Conservation (phyloP, 2,329 filamentous ascomycete species). For the Graphilbum fragrans region DNA sequence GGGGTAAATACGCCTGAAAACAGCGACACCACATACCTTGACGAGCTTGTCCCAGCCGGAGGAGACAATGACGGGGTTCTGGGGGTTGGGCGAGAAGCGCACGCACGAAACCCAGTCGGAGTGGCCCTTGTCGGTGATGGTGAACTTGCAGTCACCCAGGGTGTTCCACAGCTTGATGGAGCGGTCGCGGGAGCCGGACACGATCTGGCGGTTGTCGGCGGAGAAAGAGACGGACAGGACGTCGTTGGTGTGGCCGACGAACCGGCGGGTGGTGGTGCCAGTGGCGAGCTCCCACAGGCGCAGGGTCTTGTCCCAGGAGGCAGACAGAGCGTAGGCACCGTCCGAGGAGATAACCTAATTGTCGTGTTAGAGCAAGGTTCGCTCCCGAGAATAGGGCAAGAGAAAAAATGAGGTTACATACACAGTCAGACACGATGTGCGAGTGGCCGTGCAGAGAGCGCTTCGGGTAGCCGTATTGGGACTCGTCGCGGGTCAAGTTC, state of each 20-base stretch:
- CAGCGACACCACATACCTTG: slow-evolving; percentile 68
- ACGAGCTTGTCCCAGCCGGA: slow-evolving; percentile 99
- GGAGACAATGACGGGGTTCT: slow-evolving; percentile 99
- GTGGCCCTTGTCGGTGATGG: slow-evolving; percentile 99
- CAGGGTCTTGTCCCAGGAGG: slow-evolving; percentile 99
- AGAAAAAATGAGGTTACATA: slow-evolving; percentile 43
- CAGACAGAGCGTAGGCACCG: slow-evolving; percentile 96
- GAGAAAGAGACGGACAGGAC: slow-evolving; percentile 99
- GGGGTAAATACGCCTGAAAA: slow-evolving; percentile 2
- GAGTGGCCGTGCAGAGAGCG: slow-evolving; percentile 97
- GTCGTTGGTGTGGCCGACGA: slow-evolving; percentile 98
- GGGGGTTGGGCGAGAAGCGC: slow-evolving; percentile 98
- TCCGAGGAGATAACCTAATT: slow-evolving; percentile 78
- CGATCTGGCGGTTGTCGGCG: slow-evolving; percentile 99
- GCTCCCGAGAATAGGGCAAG: slow-evolving; percentile 26
- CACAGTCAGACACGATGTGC: slow-evolving; percentile 99
- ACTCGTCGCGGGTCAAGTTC: slow-evolving; percentile 98
- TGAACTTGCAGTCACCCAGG: slow-evolving; percentile 99
- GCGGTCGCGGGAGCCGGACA: slow-evolving; percentile 95
- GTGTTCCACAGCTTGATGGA: slow-evolving; percentile 99
- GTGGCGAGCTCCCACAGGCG: slow-evolving; percentile 98
- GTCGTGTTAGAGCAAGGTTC: slow-evolving; percentile 34
- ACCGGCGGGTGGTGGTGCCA: slow-evolving; percentile 92
- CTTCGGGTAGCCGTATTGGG: slow-evolving; percentile 98
- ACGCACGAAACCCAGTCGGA: slow-evolving; percentile 99